Evolutionary conservation across 2,329 filamentous ascomycete species (phyloP).

Genomic region (Aspergillus amoenus): DNA sequence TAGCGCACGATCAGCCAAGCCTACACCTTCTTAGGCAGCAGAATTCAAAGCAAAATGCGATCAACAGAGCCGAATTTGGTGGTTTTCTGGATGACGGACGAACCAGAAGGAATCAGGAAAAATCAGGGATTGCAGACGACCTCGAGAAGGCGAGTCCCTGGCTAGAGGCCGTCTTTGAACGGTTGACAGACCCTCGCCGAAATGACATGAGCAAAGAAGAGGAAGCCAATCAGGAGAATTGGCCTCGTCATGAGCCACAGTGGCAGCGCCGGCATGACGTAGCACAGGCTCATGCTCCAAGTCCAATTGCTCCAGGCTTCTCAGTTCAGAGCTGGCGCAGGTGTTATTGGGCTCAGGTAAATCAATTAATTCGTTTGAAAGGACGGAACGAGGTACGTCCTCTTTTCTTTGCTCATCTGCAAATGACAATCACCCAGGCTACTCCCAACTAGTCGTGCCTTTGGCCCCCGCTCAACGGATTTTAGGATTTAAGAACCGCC

Average conservation of each 20-base stretch:
- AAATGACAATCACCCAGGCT: slow-evolving; percentile 7
- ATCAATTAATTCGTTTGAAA: neutral
- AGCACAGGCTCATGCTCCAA: neutral
- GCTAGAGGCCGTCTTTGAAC: neutral
- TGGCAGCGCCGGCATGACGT: slow-evolving; percentile 18
- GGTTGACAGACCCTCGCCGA: neutral
- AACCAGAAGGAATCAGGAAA: neutral
- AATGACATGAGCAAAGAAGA: neutral
- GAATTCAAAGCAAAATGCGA: slow-evolving; percentile 2
- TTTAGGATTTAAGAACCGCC: slow-evolving; percentile 6
- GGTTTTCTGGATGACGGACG: neutral
- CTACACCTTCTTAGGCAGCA: neutral
- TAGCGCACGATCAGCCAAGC: slow-evolving; percentile 1
- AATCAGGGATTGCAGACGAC: too few species aligned
- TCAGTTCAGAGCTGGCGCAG: slow-evolving; percentile 1
- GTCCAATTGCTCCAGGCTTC: neutral
- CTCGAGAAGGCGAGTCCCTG: neutral
- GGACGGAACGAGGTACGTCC: neutral
- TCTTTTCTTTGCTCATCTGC: neutral
- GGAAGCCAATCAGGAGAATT: neutral
- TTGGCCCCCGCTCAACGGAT: slow-evolving; percentile 4
- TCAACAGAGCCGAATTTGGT: slow-evolving; percentile 1
- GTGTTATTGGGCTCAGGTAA: neutral
- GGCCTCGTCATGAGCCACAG: slow-evolving; percentile 16
- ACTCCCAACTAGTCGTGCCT: neutral